Conservation (phyloP, 805 yeast species). For the Kodamaea fukazawae region DNA sequence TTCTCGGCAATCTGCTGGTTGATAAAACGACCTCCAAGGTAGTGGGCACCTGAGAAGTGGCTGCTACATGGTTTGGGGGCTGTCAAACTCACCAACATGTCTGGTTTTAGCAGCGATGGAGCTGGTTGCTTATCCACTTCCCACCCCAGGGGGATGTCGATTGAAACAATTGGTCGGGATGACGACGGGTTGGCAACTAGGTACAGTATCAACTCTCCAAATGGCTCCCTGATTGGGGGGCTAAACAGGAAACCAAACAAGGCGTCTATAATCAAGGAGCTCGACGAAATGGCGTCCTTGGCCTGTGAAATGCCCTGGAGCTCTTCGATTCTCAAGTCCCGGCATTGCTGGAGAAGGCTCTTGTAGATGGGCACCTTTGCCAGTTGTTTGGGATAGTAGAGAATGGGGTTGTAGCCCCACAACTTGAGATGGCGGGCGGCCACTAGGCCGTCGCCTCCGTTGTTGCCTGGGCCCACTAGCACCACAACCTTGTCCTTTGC, state of each 20-base stretch:
- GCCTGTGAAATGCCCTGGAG: slow-evolving; percentile 39
- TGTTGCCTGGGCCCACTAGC: slow-evolving; percentile 93
- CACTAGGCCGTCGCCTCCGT: slow-evolving; percentile 95
- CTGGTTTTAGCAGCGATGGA: slow-evolving; percentile 51
- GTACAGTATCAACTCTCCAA: slow-evolving; percentile 40
- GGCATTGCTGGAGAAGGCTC: slow-evolving; percentile 64
- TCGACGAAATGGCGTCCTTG: slow-evolving; percentile 13
- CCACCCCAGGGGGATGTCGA: slow-evolving; percentile 97
- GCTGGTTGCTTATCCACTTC: slow-evolving; percentile 86
- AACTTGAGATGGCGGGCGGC: slow-evolving; percentile 87
- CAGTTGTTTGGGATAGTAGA: slow-evolving; percentile 72
- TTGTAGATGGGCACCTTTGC: slow-evolving; percentile 55
- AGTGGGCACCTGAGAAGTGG: slow-evolving; percentile 52
- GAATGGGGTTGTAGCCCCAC: slow-evolving; percentile 64
- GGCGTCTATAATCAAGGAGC: slow-evolving; percentile 57
- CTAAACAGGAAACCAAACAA: slow-evolving; percentile 91
- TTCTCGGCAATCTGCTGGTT: slow-evolving; percentile 62
- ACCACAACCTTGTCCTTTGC: slow-evolving; percentile 48
- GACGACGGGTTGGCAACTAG: slow-evolving; percentile 33
- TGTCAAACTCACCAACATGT: slow-evolving; percentile 74
- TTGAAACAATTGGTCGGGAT: slow-evolving; percentile 62
- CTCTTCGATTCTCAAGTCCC: slow-evolving; percentile 59
- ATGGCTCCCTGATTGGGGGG: slow-evolving; percentile 85
- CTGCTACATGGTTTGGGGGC: slow-evolving; percentile 90
- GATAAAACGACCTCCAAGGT: slow-evolving; percentile 88